These are phyloP conservation scores for Xerocomus brunneocitrinus DNA, from an alignment of 768 basidiomycete genomes.

Conservation along the genomic window DNA sequence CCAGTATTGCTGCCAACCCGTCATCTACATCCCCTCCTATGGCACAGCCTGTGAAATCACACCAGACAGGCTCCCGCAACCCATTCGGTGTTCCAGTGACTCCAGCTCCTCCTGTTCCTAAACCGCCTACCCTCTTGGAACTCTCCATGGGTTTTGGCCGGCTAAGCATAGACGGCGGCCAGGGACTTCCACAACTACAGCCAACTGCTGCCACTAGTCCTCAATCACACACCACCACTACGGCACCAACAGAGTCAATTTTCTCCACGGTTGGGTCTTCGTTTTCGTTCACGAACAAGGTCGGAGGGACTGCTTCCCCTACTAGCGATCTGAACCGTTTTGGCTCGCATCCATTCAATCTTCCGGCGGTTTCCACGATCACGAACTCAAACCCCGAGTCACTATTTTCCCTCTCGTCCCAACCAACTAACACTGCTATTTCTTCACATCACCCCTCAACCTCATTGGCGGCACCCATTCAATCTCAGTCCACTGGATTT, in stretches of 20 bases:
- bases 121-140: slow-evolving; percentile 77
- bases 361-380: slow-evolving; percentile 34
- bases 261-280: slow-evolving; percentile 72
- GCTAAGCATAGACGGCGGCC: slow-evolving; percentile 21
- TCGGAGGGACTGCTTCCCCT: slow-evolving; percentile 18
- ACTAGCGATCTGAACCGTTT: slow-evolving; percentile 6
- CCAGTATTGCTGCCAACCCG: slow-evolving; percentile 29
- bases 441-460: slow-evolving; percentile 32
- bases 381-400: slow-evolving; percentile 44
- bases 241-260: slow-evolving; percentile 35
- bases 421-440: slow-evolving; percentile 45
- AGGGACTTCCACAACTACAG: slow-evolving; percentile 29
- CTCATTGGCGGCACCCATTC: slow-evolving; percentile 31
- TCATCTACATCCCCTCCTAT: slow-evolving; percentile 38
- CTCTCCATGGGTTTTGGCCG: slow-evolving; percentile 51
- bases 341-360: slow-evolving; percentile 22
- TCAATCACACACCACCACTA: slow-evolving; percentile 24
- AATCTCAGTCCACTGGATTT: slow-evolving; percentile 47
- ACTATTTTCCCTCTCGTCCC: slow-evolving; percentile 43
- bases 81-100: slow-evolving; percentile 81
- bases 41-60: slow-evolving; percentile 69
- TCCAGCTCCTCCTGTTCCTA: slow-evolving; percentile 62
- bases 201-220: slow-evolving; percentile 29
- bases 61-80: slow-evolving; percentile 92
- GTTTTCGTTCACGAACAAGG: slow-evolving; percentile 46